These are phyloP conservation scores for Blastobotrys mokoenaii DNA, from an alignment of 805 yeast genomes.

Conservation along the genomic window DNA sequence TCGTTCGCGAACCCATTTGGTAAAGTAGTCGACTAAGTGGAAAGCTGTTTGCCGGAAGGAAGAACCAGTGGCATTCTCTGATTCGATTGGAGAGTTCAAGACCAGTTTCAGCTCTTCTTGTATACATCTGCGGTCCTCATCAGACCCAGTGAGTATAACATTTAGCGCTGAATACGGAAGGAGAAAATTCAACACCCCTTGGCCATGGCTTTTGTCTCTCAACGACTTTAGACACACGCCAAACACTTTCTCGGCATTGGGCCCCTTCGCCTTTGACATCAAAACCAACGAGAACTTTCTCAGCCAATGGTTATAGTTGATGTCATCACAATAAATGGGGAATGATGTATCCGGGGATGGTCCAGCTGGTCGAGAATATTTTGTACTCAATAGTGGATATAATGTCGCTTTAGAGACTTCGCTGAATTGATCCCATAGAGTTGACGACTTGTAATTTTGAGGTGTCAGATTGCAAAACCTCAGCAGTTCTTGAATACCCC, in stretches of 20 bases:
- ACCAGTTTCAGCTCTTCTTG: not conserved
- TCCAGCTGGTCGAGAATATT: conserved; percentile 52
- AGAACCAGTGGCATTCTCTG: not conserved
- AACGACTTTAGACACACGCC: conserved; percentile 56
- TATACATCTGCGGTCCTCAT: not conserved
- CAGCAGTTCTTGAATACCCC: conserved; percentile 80
- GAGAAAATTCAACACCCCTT: conserved; percentile 50
- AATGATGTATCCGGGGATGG: conserved; percentile 40
- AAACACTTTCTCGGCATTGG: conserved; percentile 40
- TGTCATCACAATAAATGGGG: conserved; percentile 50
- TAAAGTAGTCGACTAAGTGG: conserved; percentile 71
- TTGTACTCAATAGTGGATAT: conserved; percentile 65
- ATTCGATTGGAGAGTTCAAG: not conserved
- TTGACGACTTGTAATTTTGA: conserved; percentile 13
- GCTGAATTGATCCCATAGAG: conserved; percentile 55
- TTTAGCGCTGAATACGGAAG: conserved; percentile 71
- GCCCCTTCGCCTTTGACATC: conserved; percentile 35
- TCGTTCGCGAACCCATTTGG: conserved; percentile 50
- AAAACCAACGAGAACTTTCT: conserved; percentile 59
- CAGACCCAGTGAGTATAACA: conserved; percentile 40
- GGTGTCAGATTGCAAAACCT: conserved; percentile 45
- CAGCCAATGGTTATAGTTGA: conserved; percentile 57
- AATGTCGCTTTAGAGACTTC: conserved; percentile 64
- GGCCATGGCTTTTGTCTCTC: conserved; percentile 49
- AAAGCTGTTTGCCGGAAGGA: conserved; percentile 67